Evolutionary conservation across 2,329 filamentous ascomycete genomes (phyloP), one percentile per base, ranked within the genome.

Genomic region (Tothia fuscella): DNA sequence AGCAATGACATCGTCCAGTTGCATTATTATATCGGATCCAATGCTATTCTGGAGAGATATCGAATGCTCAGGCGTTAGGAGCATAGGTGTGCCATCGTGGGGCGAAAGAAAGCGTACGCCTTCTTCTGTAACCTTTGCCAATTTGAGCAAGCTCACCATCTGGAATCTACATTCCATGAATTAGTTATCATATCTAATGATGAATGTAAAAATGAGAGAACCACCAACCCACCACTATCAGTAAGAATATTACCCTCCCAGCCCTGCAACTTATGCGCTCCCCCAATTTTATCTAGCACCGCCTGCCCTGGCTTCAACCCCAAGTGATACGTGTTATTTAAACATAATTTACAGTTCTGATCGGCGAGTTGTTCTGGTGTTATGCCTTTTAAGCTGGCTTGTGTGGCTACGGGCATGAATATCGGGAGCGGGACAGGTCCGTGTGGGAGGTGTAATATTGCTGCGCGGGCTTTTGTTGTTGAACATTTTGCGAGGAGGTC

Each of bases 11-110:
- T 98, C 93, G 67, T 98, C 91, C 3, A 98, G 78, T 63, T 98
- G 93, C 93, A 98, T 98, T 50, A 96, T 95, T 52, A 98, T 96
- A 63, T 98, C 91, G 48, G 86, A 93, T 49, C 91, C 91, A 54
- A 98, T 98, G 42, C 82, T 89, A 62, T 98, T 96, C 59, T 98
- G 91, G 3, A 98, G 72, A 9, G 80, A 81, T 53, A 98, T 95
- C 1, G 91, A 96, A 65, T 96, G 89, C 60, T 98, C 93, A 0
- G 91, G 91, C 0, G 91, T 98, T 35, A 98, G 77, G 9, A 98
- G 78, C 91, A 98, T 96, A 6, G 89, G 89, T 2, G 78, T 79
- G 25, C 88, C 87, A 66, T 96, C 91, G 58, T 98, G 91, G 0
- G 91, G 93, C 51, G 84, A 93, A n/a, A 94, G 72, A 57, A 98